Percentiles rank a stretch among this genome's conserved stretches.
These are phyloP conservation scores for Solanum commersonii DNA, from an alignment of 257 asterid genomes.

Conservation along the genomic window DNA sequence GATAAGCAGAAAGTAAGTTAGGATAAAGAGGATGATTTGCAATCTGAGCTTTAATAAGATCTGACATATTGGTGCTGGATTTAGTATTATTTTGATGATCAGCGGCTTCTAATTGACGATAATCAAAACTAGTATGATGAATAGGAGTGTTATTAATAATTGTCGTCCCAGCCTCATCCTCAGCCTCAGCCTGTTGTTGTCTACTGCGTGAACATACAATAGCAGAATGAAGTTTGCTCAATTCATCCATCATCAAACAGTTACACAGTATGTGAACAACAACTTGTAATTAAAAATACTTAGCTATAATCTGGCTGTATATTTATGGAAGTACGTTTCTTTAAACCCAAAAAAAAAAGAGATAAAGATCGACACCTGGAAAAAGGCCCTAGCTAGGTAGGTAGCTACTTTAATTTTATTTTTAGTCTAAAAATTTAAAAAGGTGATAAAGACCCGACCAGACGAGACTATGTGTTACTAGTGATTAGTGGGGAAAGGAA, in stretches of 20 bases:
- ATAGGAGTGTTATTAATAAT: neutral
- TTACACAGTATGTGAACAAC: neutral
- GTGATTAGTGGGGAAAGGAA: neutral
- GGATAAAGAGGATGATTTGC: conserved; percentile 86
- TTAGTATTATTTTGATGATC: neutral
- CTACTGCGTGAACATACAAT: conserved; percentile 15
- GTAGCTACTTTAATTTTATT: neutral
- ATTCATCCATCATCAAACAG: conserved; percentile 27
- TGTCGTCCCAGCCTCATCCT: neutral
- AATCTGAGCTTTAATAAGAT: conserved; percentile 59
- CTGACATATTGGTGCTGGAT: conserved; percentile 19
- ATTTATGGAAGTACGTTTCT: neutral
- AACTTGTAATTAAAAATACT: neutral
- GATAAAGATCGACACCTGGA: neutral
- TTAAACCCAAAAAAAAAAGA: neutral
- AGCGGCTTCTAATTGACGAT: neutral
- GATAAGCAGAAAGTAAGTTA: conserved; percentile 54
- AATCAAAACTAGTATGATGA: neutral
- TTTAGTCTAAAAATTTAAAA: too few species aligned
- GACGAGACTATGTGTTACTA: neutral
- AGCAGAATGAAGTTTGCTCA: conserved; percentile 34
- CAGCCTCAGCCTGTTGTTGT: neutral
- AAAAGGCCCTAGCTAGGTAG: neutral
- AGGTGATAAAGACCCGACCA: neutral
- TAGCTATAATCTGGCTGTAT: neutral